These are phyloP conservation scores for Blastobotrys terrestris DNA, from an alignment of 805 yeast species.

Conservation along the genomic window DNA sequence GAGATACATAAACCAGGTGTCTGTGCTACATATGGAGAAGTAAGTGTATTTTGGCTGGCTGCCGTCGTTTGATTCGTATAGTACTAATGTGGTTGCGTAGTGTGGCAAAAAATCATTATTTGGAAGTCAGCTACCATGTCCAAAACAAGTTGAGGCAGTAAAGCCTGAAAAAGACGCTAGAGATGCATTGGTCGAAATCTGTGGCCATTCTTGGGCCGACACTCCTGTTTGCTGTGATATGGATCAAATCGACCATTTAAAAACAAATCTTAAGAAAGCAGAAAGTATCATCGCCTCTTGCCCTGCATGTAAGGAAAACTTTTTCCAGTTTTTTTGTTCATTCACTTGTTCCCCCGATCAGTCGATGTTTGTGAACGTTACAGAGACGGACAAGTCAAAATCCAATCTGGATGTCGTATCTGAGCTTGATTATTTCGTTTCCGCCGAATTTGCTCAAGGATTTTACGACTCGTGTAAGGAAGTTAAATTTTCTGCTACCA, in stretches of 20 bases:
- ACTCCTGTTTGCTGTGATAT: constrained; percentile 62
- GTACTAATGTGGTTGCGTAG: constrained; percentile 15
- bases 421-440: constrained; percentile 61
- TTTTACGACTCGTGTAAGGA: constrained; percentile 82
- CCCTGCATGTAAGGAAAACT: constrained; percentile 88
- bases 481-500: constrained; percentile 88
- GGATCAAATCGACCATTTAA: constrained; percentile 49
- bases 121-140: constrained; percentile 78
- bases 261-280: constrained; percentile 60
- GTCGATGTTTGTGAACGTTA: constrained; percentile 63
- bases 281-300: constrained; percentile 80
- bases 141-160: constrained; percentile 46
- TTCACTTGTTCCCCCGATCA: constrained; percentile 90
- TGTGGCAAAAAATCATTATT: constrained; percentile 81
- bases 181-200: constrained; percentile 46
- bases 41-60: constrained; percentile 10
- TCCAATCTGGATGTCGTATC: constrained; percentile 56
- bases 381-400: constrained; percentile 43
- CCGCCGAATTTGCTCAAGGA: constrained; percentile 49
- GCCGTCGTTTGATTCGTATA: not conserved
- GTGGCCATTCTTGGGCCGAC: constrained; percentile 64
- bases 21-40: constrained; percentile 30
- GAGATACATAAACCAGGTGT: constrained; percentile 15
- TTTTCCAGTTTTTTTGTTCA: constrained; percentile 71
- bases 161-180: constrained; percentile 40